Percentiles rank a stretch among this genome's conserved stretches.
Conservation (phyloP, 208 protist genomes). For the Leptomonas seymouri region DNA sequence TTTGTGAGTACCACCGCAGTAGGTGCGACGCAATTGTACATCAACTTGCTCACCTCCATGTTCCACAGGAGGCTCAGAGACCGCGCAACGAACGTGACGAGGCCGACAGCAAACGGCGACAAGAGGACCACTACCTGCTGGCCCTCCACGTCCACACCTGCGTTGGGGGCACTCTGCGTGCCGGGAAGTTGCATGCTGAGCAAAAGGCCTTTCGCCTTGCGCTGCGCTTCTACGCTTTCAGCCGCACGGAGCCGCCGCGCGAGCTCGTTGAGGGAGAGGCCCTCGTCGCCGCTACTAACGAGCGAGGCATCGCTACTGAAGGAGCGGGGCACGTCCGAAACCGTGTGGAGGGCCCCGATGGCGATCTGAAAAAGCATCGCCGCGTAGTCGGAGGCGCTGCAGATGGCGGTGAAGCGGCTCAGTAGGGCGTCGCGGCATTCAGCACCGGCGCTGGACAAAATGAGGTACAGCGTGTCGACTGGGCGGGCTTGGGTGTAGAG, state of each 20-base stretch:
- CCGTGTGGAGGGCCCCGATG: slow-evolving; percentile 36
- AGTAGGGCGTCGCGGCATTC: slow-evolving; percentile 68
- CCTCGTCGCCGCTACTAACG: slow-evolving; percentile 30
- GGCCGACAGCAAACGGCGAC: slow-evolving; percentile 68
- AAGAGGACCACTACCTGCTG: slow-evolving; percentile 62
- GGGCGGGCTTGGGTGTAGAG: slow-evolving; percentile 78
- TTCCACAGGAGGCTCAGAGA: slow-evolving; percentile 78
- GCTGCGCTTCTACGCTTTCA: slow-evolving; percentile 54
- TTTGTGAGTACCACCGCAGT: slow-evolving; percentile 24
- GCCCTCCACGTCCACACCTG: slow-evolving; percentile 13
- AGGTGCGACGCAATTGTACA: slow-evolving; percentile 15
- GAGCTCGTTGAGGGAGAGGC: slow-evolving; percentile 56
- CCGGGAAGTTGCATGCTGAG: slow-evolving; percentile 55
- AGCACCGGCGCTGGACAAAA: slow-evolving; percentile 51
- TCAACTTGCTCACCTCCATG: slow-evolving; percentile 41
- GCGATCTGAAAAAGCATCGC: slow-evolving; percentile 92
- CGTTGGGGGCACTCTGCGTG: slow-evolving; percentile 43
- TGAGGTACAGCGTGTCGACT: slow-evolving; percentile 86
- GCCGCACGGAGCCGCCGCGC: slow-evolving; percentile 46
- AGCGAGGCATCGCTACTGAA: slow-evolving; percentile 14
- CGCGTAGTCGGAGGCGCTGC: slow-evolving; percentile 73
- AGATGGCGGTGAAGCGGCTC: slow-evolving; percentile 71
- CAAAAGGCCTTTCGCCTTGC: slow-evolving; percentile 68
- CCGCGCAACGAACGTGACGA: slow-evolving; percentile 66
- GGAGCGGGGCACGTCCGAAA: slow-evolving; percentile 2